phyloP scores from a whole-genome alignment of 2,329 filamentous ascomycete species.

The Cercospora sp. region DNA sequence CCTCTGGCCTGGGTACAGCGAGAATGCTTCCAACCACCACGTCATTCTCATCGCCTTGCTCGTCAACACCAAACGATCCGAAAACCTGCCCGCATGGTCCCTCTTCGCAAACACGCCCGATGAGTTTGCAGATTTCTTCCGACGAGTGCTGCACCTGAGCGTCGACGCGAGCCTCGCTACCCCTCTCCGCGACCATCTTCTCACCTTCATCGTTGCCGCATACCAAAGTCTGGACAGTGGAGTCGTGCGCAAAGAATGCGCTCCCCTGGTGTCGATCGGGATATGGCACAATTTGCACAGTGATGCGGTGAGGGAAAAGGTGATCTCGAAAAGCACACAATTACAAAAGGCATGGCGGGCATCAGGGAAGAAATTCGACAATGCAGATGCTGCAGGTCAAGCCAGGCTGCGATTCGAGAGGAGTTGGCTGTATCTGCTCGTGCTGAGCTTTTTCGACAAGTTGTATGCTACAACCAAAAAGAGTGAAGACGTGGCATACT shows the following conservation, averaged over 20 bases:
- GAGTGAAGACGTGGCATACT: constrained; percentile 69
- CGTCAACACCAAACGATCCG: constrained; percentile 82
- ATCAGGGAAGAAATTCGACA: constrained; percentile 79
- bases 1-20: constrained; percentile 86
- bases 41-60: constrained; percentile 83
- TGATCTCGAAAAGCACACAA: constrained; percentile 70
- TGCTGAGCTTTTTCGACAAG: constrained; percentile 76
- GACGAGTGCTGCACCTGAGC: constrained; percentile 82
- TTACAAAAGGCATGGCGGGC: constrained; percentile 90
- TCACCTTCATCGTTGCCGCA: constrained; percentile 84
- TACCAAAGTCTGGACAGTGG: constrained; percentile 91
- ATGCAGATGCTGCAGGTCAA: constrained; percentile 76
- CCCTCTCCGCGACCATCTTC: constrained; percentile 68
- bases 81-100: constrained; percentile 84
- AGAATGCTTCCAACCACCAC: constrained; percentile 83
- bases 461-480: constrained; percentile 56
- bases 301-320: constrained; percentile 69
- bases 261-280: constrained; percentile 87
- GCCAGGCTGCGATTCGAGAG: constrained; percentile 84
- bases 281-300: constrained; percentile 92
- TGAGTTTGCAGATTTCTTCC: constrained; percentile 87
- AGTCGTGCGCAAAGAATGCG: constrained; percentile 92
- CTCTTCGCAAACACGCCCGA: constrained; percentile 74
- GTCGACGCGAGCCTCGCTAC: constrained; percentile 54
- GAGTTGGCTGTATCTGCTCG: constrained; percentile 85